Conservation (phyloP, 139 green algal genomes). For the Chlorella sp. region DNA sequence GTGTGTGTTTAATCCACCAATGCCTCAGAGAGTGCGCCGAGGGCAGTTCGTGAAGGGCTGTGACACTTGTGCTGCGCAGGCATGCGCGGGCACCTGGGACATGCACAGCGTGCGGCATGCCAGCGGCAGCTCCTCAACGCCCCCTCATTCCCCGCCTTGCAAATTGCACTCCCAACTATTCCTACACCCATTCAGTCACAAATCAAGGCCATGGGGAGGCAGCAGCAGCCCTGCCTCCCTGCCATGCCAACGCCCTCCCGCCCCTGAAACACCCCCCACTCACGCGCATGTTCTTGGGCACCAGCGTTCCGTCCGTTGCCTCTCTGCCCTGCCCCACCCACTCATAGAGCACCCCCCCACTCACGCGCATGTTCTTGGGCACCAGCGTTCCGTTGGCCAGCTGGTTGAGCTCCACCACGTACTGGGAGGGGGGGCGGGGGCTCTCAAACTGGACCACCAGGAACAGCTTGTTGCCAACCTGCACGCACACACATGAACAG, state of each 20-base stretch:
- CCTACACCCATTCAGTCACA: too few relatives aligned
- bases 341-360: not conserved
- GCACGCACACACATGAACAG: not conserved
- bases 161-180: too few relatives aligned
- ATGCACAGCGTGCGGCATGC: not conserved
- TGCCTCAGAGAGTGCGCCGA: too few relatives aligned
- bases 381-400: conserved; percentile 7
- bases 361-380: not conserved
- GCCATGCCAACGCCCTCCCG: too few relatives aligned
- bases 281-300: not conserved
- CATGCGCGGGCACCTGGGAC: not conserved
- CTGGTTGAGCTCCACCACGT: conserved; percentile 28
- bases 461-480: conserved; percentile 30
- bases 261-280: too few relatives aligned
- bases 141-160: too few relatives aligned
- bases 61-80: not conserved
- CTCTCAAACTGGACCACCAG: conserved; percentile 51
- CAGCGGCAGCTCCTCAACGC: too few relatives aligned
- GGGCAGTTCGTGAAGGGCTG: too few relatives aligned
- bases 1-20: too few relatives aligned
- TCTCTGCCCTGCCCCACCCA: not conserved
- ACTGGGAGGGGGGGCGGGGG: conserved; percentile 1
- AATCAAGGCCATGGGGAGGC: too few relatives aligned
- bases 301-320: not conserved
- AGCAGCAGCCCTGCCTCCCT: too few relatives aligned